Evolutionary conservation across 139 green algal genomes (phyloP).

Genomic region (Coelastrella sp.): DNA sequence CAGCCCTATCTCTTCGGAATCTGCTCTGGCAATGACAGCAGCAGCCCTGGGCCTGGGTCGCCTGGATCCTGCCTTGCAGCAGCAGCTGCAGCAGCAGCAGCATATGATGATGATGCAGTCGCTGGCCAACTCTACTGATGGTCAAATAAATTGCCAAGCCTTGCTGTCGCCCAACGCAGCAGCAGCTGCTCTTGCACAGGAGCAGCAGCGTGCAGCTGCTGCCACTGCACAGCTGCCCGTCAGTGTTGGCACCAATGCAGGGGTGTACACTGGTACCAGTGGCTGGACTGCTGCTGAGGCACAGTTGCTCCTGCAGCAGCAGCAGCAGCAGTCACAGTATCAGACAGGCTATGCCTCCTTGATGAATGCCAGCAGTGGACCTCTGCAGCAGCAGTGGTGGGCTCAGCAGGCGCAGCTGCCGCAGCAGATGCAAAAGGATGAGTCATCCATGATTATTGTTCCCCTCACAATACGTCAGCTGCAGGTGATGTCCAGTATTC

Average conservation of each 20-base stretch:
- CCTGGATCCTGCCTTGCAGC: constrained; percentile 14
- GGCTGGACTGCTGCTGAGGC: background rate
- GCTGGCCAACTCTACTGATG: background rate
- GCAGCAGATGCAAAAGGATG: background rate
- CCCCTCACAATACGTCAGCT: constrained; percentile 1
- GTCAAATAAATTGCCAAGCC: background rate
- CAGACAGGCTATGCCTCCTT: background rate
- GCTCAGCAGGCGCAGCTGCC: background rate
- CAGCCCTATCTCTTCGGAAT: background rate
- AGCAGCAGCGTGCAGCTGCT: constrained; percentile 1
- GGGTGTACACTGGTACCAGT: background rate
- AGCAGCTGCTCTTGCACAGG: background rate
- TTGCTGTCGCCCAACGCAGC: background rate
- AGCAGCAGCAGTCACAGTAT: background rate
- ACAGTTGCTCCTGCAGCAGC: background rate
- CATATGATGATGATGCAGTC: constrained; percentile 18
- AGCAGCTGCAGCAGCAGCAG: background rate
- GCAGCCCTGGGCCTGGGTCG: background rate
- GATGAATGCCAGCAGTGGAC: background rate
- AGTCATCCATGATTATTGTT: background rate
- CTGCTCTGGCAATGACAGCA: background rate
- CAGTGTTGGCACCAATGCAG: background rate
- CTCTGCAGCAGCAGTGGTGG: constrained; percentile 25
- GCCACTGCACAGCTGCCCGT: background rate
- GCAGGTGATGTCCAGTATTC: background rate